phyloP scores from a whole-genome alignment of 306 rosid species.

The Acacia confusa region DNA sequence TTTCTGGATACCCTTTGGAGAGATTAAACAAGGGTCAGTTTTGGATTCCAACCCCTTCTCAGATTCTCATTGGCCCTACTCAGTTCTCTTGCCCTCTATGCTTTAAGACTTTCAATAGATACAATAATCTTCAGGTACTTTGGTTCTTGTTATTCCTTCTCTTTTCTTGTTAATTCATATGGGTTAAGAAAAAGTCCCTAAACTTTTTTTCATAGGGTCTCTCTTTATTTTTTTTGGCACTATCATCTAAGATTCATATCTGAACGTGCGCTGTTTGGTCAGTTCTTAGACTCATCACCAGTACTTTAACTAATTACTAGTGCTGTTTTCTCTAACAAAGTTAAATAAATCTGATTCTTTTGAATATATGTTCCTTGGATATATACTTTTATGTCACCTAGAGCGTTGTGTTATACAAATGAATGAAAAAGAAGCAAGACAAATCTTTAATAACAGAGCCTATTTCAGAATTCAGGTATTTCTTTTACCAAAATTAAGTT shows the following conservation, averaged over 20 bases:
- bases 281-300: neutral
- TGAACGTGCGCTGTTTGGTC: slow-evolving; percentile 6
- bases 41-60: slow-evolving; percentile 76
- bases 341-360: neutral
- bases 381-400: slow-evolving; percentile 23
- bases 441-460: neutral
- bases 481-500: slow-evolving; percentile 8
- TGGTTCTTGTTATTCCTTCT: neutral
- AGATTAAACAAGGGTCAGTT: slow-evolving; percentile 47
- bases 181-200: neutral
- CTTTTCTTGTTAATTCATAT: neutral
- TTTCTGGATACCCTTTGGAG: slow-evolving; percentile 37
- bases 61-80: slow-evolving; percentile 68
- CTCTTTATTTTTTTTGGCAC: neutral
- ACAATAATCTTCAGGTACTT: slow-evolving; percentile 65
- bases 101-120: slow-evolving; percentile 58
- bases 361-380: slow-evolving; percentile 24
- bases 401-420: slow-evolving; percentile 15
- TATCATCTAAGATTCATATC: neutral
- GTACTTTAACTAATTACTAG: neutral
- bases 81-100: slow-evolving; percentile 65
- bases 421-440: neutral
- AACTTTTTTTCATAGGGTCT: neutral
- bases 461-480: slow-evolving; percentile 12
- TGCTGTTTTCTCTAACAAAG: slow-evolving; percentile 3